Base-by-base conservation (phyloP, 2,329 filamentous ascomycete genomes). In the Fusarium temperatum region DNA sequence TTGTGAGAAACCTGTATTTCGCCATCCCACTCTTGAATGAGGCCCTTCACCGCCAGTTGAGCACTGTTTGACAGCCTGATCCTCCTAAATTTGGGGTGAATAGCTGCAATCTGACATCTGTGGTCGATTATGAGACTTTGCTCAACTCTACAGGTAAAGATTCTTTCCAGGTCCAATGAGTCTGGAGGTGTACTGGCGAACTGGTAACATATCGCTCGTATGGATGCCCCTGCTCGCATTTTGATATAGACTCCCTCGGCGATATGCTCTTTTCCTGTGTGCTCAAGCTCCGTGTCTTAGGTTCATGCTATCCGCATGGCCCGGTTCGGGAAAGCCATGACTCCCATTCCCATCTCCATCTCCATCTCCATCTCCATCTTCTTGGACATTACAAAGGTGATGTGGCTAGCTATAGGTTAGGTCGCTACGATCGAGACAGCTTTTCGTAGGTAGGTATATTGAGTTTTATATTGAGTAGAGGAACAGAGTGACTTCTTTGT, bases 41-140 rank as follows among this genome's bases (percentile, higher is more conserved):
- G 42, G 30, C 22, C 51, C 69, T 63, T 78, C 76, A 78, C 76
- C 76, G 76, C 75, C 72, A 77, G 74, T 78, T 78, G 63, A 28
- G 24, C 39, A 55, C 64, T 70, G 55, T 57, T 71, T 45, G 28
- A 51, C 60, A 38, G 51, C 60, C 63, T 51, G 14, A 62, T 66
- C 63, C 39, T 65, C 60, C 56, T 65, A 64, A 48, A 44, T 64
- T 71, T 63, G 38, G 38, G 42, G 54, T 61, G 36, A 69, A 60
- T 70, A 69, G 66, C 24, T 41, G 53, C 69, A 73, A 58, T 68
- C 61, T 62, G 63, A 64, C 48, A 59, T 55, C 48, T 66, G 58
- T 55, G 65, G 62, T 41, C 30, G 60, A 38, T 32, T 57, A 32
- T 54, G 35, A 45, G 41, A 20, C 30, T 44, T 59, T 24, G 14